Percentiles rank a stretch among this genome's conserved stretches.
phyloP scores from a whole-genome alignment of 2,329 filamentous ascomycete genomes.

The Bipolaris zeicola region DNA sequence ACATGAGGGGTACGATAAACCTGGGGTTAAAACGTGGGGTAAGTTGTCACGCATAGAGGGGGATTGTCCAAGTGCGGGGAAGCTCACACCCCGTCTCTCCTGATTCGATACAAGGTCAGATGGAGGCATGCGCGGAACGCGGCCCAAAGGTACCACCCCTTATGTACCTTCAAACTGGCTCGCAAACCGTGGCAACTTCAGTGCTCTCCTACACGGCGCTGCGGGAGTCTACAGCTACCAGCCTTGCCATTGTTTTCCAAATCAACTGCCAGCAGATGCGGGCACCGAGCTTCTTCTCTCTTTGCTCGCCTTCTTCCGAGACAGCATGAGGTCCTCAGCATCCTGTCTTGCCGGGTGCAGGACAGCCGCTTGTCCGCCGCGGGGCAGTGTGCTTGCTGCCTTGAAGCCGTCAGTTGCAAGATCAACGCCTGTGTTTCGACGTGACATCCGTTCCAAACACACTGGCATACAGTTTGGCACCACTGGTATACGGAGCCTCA shows the following conservation, averaged over 20 bases:
- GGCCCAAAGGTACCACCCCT: slow-evolving; percentile 30
- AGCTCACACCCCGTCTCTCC: slow-evolving; percentile 10
- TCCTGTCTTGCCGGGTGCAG: slow-evolving; percentile 36
- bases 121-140: slow-evolving; percentile 20
- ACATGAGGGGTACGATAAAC: neutral
- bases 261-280: slow-evolving; percentile 40
- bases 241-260: slow-evolving; percentile 4
- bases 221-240: slow-evolving; percentile 14
- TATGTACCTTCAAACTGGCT: slow-evolving; percentile 29
- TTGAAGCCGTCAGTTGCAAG: slow-evolving; percentile 29
- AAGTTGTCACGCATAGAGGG: slow-evolving; percentile 8
- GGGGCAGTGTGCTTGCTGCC: slow-evolving; percentile 24
- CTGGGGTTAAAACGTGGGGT: slow-evolving; percentile 17
- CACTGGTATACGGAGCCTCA: slow-evolving; percentile 30
- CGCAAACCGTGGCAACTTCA: slow-evolving; percentile 23
- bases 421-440: slow-evolving; percentile 25
- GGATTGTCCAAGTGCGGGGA: slow-evolving; percentile 30
- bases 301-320: slow-evolving; percentile 27
- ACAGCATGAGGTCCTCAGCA: slow-evolving; percentile 40
- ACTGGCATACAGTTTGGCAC: slow-evolving; percentile 21
- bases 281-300: slow-evolving; percentile 28
- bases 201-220: slow-evolving; percentile 19
- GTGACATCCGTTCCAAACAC: slow-evolving; percentile 24
- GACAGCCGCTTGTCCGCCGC: slow-evolving; percentile 32
- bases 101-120: slow-evolving; percentile 27